These are phyloP conservation scores for Cladorrhinum sp. DNA, from an alignment of 2,329 filamentous ascomycete species.

Conservation along the genomic window DNA sequence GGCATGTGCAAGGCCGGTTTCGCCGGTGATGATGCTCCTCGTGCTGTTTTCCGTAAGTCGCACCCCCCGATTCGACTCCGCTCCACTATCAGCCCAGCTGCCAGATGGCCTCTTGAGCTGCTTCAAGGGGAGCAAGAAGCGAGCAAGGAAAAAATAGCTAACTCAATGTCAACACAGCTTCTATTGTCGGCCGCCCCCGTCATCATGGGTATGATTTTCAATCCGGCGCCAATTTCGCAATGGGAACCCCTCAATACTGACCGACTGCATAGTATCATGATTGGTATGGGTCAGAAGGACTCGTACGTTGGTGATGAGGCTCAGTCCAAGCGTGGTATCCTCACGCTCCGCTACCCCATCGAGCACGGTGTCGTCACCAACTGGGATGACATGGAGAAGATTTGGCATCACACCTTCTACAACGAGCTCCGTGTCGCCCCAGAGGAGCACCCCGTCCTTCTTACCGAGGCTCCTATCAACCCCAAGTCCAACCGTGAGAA, in stretches of 20 bases:
- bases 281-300: conserved; percentile 99
- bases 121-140: neutral
- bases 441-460: conserved; percentile 98
- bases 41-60: conserved; percentile 99
- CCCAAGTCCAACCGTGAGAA: conserved; percentile 99
- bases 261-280: conserved; percentile 80
- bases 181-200: conserved; percentile 98
- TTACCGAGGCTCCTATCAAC: conserved; percentile 99
- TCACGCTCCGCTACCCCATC: conserved; percentile 98
- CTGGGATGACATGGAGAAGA: conserved; percentile 99
- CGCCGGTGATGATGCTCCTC: conserved; percentile 99
- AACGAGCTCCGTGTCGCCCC: conserved; percentile 99
- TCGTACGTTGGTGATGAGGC: conserved; percentile 99
- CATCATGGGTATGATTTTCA: conserved; percentile 87
- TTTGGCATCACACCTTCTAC: conserved; percentile 99
- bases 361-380: conserved; percentile 99
- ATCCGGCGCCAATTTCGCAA: neutral
- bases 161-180: conserved; percentile 59
- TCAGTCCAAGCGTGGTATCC: conserved; percentile 99
- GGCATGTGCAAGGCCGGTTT: conserved; percentile 99
- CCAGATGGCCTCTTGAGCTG: neutral
- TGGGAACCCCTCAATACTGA: conserved; percentile 30
- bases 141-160: conserved; percentile 16
- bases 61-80: conserved; percentile 28
- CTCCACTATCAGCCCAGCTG: conserved; percentile 13